Evolutionary conservation across 2,329 filamentous ascomycete genomes (phyloP).

Genomic region (Bipolaris sorokiniana): DNA sequence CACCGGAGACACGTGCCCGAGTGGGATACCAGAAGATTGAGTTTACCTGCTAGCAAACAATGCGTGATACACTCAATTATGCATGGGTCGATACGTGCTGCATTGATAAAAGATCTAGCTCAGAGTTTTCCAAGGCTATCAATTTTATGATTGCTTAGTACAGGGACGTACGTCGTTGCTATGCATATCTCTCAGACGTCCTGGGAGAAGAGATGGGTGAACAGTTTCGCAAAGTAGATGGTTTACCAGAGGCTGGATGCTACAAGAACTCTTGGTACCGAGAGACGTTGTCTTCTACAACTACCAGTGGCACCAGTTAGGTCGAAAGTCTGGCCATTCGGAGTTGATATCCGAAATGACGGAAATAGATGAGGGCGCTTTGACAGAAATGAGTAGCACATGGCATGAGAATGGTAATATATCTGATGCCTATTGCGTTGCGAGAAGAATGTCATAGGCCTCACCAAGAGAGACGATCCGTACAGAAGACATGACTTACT

Average conservation of each 20-base stretch:
- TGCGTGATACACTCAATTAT: not conserved
- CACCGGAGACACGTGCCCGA: not conserved
- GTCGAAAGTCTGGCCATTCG: not conserved
- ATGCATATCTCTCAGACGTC: constrained; percentile 11
- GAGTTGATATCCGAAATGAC: not conserved
- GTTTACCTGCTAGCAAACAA: not conserved
- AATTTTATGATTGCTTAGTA: constrained; percentile 15
- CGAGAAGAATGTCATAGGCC: constrained; percentile 27
- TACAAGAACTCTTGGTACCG: constrained; percentile 1
- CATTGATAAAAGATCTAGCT: constrained; percentile 11
- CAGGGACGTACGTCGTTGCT: not conserved
- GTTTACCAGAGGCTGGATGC: constrained; percentile 6
- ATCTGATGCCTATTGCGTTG: constrained; percentile 8
- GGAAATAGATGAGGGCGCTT: not conserved
- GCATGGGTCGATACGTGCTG: constrained; percentile 16
- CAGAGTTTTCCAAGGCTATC: constrained; percentile 14
- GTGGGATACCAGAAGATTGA: not conserved
- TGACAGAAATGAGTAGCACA: not conserved
- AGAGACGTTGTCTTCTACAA: not conserved
- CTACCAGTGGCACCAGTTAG: not conserved
- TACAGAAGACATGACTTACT: constrained; percentile 40
- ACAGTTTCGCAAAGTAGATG: constrained; percentile 1
- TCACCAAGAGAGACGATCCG: constrained; percentile 19
- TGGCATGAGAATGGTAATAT: too few relatives aligned
- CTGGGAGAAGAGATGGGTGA: not conserved